phyloP scores from a whole-genome alignment of 2,329 filamentous ascomycete species.

The Pestalotiopsis sp. region DNA sequence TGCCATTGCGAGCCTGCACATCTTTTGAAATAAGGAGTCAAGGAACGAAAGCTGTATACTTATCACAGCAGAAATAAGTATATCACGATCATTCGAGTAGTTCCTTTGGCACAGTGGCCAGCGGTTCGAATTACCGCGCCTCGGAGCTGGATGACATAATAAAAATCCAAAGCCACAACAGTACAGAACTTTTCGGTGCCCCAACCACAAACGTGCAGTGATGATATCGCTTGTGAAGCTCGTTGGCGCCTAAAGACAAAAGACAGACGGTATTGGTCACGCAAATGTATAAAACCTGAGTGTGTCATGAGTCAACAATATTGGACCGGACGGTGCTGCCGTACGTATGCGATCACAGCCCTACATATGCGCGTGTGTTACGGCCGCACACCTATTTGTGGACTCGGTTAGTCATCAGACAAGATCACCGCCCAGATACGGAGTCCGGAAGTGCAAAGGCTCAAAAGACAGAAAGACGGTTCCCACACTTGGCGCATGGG shows the following conservation, averaged over 20 bases:
- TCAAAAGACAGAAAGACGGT: not conserved
- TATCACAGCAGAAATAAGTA: not conserved
- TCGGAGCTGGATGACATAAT: not conserved
- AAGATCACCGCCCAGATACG: not conserved
- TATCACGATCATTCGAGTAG: not conserved
- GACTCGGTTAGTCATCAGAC: conserved; percentile 5
- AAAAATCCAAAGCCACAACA: not conserved
- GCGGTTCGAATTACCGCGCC: not conserved
- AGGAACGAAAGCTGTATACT: not conserved
- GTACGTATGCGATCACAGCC: not conserved
- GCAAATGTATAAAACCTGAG: not conserved
- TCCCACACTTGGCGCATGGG: not conserved
- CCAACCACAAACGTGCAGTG: not conserved
- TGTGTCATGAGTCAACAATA: not conserved
- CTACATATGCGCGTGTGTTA: not conserved
- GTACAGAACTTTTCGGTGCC: not conserved
- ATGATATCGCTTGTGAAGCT: not conserved
- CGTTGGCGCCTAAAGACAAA: not conserved
- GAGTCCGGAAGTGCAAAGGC: not conserved
- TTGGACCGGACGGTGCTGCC: not conserved
- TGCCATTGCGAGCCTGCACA: not conserved
- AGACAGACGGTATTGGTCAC: not conserved
- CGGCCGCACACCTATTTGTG: not conserved
- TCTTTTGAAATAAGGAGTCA: not conserved
- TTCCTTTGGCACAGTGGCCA: not conserved